Evolutionary conservation across 805 yeast species (phyloP), one percentile per base, ranked within the genome.

Genomic region (Kluyveromyces wickerhamii): DNA sequence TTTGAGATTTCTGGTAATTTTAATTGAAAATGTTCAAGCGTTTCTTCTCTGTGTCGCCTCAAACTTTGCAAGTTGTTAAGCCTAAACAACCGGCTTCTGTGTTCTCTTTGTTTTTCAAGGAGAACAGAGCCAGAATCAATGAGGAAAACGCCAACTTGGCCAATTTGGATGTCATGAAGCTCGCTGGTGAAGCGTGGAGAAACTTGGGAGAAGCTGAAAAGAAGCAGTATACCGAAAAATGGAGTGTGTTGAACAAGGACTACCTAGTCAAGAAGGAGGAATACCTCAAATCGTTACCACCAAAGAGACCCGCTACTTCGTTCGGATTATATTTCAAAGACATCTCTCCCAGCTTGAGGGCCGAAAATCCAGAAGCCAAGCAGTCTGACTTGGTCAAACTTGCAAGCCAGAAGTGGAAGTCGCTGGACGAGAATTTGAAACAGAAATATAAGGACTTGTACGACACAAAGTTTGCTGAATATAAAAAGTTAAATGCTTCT

Each of bases 21-120:
- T n/a, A n/a, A n/a, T n/a, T n/a, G n/a, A n/a, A n/a, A n/a, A n/a
- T 30, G 22, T 30, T 30, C 4, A 30, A 21, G 11, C 33, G 33
- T 5, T 30, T 30, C 21, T 30, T 30, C 12, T 4, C 20, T 7
- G 25, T 22, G 21, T 21, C 26, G 7, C 33, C 33, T 17, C 13
- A 15, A 10, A 13, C 18, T 4, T 12, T 30, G 7, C 21, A 30
- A 12, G 15, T 19, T 11, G 25, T 30, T 15, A 30, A 30, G 26
- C 33, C 33, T 3, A 30, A 30, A 19, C 16, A 19, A 30, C 33
- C 33, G 15, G 26, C 33, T 21, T 14, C 26, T 4, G 25, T 26
- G 5, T 30, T 30, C 26, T 30, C 33, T 3, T 15, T 15, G 5
- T 30, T 15, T 18, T 30, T 30, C 26, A 30, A 18, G 12, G 21